phyloP scores from a whole-genome alignment of 495 filamentous ascomycete genomes.

The Neurospora africana region DNA sequence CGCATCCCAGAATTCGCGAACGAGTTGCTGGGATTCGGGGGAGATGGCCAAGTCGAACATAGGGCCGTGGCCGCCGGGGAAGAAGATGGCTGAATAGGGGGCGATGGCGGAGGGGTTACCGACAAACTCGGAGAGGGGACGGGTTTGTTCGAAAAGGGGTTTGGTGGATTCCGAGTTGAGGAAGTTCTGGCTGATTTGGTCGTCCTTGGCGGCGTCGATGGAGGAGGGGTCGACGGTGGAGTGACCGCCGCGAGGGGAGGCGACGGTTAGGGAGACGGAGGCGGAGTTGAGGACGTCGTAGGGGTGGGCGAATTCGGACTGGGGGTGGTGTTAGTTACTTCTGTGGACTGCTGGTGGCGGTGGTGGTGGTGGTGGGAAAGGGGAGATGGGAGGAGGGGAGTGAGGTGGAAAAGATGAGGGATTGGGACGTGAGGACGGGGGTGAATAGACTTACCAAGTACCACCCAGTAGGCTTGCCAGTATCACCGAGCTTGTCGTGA shows the following conservation, averaged over 20 bases:
- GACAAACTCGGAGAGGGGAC: constrained; percentile 38
- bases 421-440: not conserved
- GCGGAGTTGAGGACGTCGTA: constrained; percentile 43
- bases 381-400: not conserved
- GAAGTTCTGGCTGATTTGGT: constrained; percentile 40
- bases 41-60: constrained; percentile 59
- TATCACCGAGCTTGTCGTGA: constrained; percentile 40
- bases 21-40: constrained; percentile 40
- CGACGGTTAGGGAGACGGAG: constrained; percentile 47
- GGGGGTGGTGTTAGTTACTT: not conserved
- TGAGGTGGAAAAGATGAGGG: not conserved
- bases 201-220: constrained; percentile 48
- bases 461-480: constrained; percentile 52
- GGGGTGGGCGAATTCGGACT: constrained; percentile 64
- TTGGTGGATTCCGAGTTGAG: constrained; percentile 30
- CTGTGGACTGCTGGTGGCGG: too few relatives aligned
- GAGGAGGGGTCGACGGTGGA: constrained; percentile 59
- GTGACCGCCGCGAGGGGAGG: constrained; percentile 56
- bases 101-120: constrained; percentile 51
- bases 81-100: constrained; percentile 44
- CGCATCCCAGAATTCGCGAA: constrained; percentile 48
- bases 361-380: not conserved
- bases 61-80: constrained; percentile 70
- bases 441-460: constrained; percentile 38
- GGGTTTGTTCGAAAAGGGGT: constrained; percentile 52